A percentile compares a stretch with the other conserved stretches of the same genome.
These are phyloP conservation scores for Tausonia pullulans DNA, from an alignment of 1,284 basidiomycete species.

Conservation along the genomic window DNA sequence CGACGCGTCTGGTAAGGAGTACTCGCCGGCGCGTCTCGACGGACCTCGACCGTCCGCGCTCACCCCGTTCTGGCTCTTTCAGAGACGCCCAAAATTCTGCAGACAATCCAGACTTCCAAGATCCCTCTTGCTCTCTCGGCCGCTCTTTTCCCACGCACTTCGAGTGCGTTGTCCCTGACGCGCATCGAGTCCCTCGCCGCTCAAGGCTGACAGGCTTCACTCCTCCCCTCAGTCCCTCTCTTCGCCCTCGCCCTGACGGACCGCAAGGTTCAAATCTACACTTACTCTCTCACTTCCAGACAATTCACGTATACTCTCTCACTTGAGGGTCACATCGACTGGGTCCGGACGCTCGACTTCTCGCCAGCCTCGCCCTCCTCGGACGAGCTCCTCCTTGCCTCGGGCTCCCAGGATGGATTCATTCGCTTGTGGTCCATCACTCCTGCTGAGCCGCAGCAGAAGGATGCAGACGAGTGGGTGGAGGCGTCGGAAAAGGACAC, in stretches of 20 bases:
- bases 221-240: constrained; percentile 44
- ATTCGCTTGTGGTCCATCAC: constrained; percentile 73
- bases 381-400: constrained; percentile 54
- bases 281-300: constrained; percentile 43
- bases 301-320: constrained; percentile 35
- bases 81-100: constrained; percentile 43
- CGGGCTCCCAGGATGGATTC: constrained; percentile 83
- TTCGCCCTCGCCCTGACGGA: constrained; percentile 70
- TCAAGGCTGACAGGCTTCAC: no score
- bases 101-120: constrained; percentile 52
- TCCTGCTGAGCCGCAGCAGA: constrained; percentile 15
- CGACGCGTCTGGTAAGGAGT: neutral
- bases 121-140: constrained; percentile 64
- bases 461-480: constrained; percentile 16
- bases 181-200: neutral
- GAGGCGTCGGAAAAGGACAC: constrained; percentile 11
- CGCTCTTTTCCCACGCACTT: constrained; percentile 50
- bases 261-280: constrained; percentile 61
- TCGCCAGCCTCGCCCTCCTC: constrained; percentile 29
- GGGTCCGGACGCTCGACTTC: constrained; percentile 72
- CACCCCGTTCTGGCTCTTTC: neutral
- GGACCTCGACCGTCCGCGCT: neutral
- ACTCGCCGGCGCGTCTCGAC: neutral
- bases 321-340: constrained; percentile 85
- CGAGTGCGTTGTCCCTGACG: constrained; percentile 40